These are phyloP conservation scores for Boeremia exigua DNA, from an alignment of 2,329 filamentous ascomycete species.

Conservation along the genomic window DNA sequence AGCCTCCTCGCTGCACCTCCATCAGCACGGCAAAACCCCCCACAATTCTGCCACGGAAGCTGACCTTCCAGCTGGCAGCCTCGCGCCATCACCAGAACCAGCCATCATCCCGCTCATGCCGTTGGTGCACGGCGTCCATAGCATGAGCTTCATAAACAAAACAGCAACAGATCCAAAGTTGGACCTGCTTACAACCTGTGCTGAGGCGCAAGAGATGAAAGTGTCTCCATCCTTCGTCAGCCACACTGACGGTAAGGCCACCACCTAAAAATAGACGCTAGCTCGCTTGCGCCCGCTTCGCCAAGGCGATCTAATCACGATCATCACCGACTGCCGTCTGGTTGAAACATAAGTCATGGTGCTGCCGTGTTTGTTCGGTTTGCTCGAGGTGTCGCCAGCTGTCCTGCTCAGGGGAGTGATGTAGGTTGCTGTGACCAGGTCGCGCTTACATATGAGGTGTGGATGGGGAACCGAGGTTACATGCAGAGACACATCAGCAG, in stretches of 20 bases:
- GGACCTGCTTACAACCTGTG: not conserved
- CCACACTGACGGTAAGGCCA: slow-evolving; percentile 2
- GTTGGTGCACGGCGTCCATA: too few species aligned
- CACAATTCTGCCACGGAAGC: slow-evolving; percentile 8
- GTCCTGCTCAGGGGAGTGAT: not conserved
- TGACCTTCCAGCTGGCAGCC: not conserved
- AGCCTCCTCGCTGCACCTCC: slow-evolving; percentile 4
- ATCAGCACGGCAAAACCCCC: slow-evolving; percentile 8
- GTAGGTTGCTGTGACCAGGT: not conserved
- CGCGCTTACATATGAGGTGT: not conserved
- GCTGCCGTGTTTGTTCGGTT: not conserved
- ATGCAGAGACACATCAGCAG: not conserved
- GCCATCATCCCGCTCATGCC: not conserved
- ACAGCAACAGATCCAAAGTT: not conserved
- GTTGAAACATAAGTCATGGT: not conserved
- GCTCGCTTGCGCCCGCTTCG: slow-evolving; percentile 11
- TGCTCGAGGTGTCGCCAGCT: not conserved
- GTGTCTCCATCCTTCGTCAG: not conserved
- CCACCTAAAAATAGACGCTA: slow-evolving; percentile 3
- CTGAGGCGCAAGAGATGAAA: slow-evolving; percentile 10
- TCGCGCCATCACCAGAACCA: not conserved
- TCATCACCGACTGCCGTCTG: slow-evolving; percentile 1
- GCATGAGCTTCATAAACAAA: too few species aligned
- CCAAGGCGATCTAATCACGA: slow-evolving; percentile 17
- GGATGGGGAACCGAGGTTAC: slow-evolving; percentile 7